Percentiles rank a stretch among this genome's conserved stretches.
Conservation (phyloP, 257 asterid genomes). For the Anisodus tanguticus region DNA sequence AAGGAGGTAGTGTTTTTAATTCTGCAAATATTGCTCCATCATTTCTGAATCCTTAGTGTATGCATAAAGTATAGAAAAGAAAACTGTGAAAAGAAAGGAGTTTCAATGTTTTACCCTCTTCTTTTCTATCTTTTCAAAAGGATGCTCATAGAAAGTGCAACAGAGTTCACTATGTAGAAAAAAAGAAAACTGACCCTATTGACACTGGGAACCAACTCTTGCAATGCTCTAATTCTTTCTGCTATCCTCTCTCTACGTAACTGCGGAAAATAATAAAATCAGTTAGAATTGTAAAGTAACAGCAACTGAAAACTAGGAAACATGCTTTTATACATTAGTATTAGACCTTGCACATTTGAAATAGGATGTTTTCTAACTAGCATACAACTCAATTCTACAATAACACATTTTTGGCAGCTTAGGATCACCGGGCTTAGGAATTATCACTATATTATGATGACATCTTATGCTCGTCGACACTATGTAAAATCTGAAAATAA, state of each 20-base stretch:
- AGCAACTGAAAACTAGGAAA: conserved; percentile 9
- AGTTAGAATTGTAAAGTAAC: conserved; percentile 12
- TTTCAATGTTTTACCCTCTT: conserved; percentile 1
- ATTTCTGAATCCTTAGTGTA: background rate
- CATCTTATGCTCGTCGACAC: background rate
- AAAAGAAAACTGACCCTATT: conserved; percentile 68
- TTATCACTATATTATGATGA: background rate
- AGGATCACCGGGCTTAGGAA: background rate
- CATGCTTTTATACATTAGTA: background rate
- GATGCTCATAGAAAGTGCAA: background rate
- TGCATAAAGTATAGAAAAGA: conserved; percentile 4
- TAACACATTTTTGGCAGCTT: conserved; percentile 6
- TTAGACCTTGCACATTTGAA: background rate
- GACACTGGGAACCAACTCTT: conserved; percentile 96
- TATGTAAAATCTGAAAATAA: background rate
- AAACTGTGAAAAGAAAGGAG: background rate
- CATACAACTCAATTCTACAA: conserved; percentile 2
- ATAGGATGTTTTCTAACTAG: conserved; percentile 6
- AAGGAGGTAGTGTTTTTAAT: background rate
- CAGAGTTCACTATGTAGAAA: background rate
- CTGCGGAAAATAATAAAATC: conserved; percentile 44
- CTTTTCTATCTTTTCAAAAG: background rate
- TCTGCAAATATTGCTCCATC: conserved; percentile 14
- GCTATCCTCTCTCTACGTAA: conserved; percentile 96
- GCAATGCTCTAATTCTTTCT: conserved; percentile 95